These are phyloP conservation scores for Cercospora brassicicola DNA, from an alignment of 2,329 filamentous ascomycete species.

Conservation along the genomic window DNA sequence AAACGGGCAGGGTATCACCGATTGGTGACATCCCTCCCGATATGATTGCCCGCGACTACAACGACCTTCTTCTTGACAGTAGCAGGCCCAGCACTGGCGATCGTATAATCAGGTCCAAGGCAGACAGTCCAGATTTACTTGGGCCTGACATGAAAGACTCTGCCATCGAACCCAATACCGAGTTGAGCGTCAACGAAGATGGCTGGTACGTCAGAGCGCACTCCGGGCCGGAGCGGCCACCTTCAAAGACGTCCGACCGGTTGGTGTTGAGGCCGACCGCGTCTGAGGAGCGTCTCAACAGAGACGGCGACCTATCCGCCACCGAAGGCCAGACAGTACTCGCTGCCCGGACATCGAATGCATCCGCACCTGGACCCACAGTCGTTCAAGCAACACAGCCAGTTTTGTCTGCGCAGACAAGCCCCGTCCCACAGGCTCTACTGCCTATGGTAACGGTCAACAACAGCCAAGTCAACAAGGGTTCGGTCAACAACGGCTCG, in stretches of 20 bases:
- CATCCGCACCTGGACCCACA: neutral
- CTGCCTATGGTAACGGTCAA: constrained; percentile 19
- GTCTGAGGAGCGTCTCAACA: constrained; percentile 32
- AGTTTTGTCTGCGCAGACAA: neutral
- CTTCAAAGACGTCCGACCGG: constrained; percentile 28
- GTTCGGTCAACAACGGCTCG: constrained; percentile 53
- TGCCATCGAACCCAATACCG: constrained; percentile 29
- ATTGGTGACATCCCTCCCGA: constrained; percentile 26
- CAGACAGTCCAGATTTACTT: constrained; percentile 16
- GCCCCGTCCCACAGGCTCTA: constrained; percentile 25
- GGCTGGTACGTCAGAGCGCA: constrained; percentile 30
- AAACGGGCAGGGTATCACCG: constrained; percentile 29
- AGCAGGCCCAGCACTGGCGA: constrained; percentile 38
- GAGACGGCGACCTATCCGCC: constrained; percentile 16
- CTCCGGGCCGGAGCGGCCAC: constrained; percentile 22
- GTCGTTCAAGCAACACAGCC: neutral
- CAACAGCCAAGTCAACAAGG: neutral
- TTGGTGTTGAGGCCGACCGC: constrained; percentile 38
- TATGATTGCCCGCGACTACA: constrained; percentile 6
- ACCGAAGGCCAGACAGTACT: constrained; percentile 14
- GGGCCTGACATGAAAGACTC: constrained; percentile 31
- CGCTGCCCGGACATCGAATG: constrained; percentile 14
- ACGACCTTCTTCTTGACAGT: constrained; percentile 13
- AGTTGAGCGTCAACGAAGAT: constrained; percentile 29
- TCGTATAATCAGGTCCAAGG: constrained; percentile 29